Base-by-base conservation (phyloP, 768 basidiomycete genomes). In the Galerina marginata region DNA sequence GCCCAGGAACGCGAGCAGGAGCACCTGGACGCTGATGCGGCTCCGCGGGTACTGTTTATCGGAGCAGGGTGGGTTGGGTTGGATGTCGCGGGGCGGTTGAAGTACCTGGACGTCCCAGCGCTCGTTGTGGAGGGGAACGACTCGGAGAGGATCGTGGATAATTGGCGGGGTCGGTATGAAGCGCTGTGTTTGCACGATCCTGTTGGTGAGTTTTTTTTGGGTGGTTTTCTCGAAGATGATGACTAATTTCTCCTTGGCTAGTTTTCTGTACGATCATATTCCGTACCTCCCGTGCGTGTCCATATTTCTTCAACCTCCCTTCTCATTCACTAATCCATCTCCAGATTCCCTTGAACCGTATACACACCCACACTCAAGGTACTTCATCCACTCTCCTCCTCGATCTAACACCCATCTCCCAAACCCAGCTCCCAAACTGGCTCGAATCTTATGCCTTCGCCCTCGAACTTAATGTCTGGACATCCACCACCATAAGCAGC, bases 401-500 rank as follows among this genome's bases (percentile, higher is more conserved):
- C n/a, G n/a, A n/a, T n/a, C 20, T 20, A 20, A 20, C 20, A 9
- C 16, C 37, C 10, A 15, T 7, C 39, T 25, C 16, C 15, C 3
- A 33, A 33, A 33, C 4, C 5, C 52, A 86, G 83, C 77, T 90
- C n/a, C 88, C 83, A 1, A 83, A 86, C 61, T 89, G 86, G 84
- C 72, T 90, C 14, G 88, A 90, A 67, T 75, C 73, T 4, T 91
- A 90, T 60, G 87, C 83, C 0, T 76, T 82, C 4, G 68, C 78
- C 3, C 76, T 89, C 37, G 88, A 90, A 56, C 70, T 91, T 40
- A 83, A 87, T 57, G 81, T 87, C 9, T 90, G 87, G 89, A 85
- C 81, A 0, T 81, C 84, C 0, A 75, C 84, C 0, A 75, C 64
- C 14, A 75, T 85, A 16, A 70, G 64, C n/a, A 74, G 68, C 33